Conservation (phyloP, 2,329 filamentous ascomycete genomes). For the Acrodontium crateriforme region DNA sequence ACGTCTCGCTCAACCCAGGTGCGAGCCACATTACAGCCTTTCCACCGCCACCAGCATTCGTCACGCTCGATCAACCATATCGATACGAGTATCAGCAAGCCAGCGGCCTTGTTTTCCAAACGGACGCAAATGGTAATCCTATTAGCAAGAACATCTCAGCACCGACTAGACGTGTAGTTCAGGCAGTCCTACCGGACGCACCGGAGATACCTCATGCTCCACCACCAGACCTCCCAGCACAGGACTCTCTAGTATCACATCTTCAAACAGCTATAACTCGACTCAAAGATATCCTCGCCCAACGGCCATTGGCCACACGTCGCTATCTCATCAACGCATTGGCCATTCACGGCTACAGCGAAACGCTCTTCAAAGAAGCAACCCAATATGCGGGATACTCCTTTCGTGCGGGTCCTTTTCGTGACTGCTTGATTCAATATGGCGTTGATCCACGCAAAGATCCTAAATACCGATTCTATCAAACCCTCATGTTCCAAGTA, state of each 20-base stretch:
- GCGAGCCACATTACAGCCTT: constrained; percentile 51
- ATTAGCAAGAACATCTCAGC: constrained; percentile 25
- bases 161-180: constrained; percentile 22
- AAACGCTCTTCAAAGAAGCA: constrained; percentile 52
- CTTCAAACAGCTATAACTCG: constrained; percentile 44
- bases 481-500: constrained; percentile 78
- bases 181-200: constrained; percentile 47
- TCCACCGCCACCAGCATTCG: constrained; percentile 17
- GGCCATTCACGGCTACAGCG: constrained; percentile 29
- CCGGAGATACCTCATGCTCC: constrained; percentile 47
- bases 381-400: constrained; percentile 80
- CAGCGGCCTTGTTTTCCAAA: constrained; percentile 52
- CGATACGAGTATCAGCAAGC: constrained; percentile 76
- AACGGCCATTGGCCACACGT: constrained; percentile 75
- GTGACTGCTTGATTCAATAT: constrained; percentile 72
- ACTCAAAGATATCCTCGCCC: constrained; percentile 51
- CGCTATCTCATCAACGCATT: constrained; percentile 67
- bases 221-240: constrained; percentile 38
- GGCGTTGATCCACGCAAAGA: constrained; percentile 74
- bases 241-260: not conserved
- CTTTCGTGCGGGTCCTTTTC: constrained; percentile 85
- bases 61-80: constrained; percentile 17
- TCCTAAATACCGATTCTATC: constrained; percentile 65
- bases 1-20: constrained; percentile 49
- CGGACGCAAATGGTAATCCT: constrained; percentile 44